These are phyloP conservation scores for Fragosphaeria purpurea DNA, from an alignment of 2,329 filamentous ascomycete genomes.

Conservation along the genomic window DNA sequence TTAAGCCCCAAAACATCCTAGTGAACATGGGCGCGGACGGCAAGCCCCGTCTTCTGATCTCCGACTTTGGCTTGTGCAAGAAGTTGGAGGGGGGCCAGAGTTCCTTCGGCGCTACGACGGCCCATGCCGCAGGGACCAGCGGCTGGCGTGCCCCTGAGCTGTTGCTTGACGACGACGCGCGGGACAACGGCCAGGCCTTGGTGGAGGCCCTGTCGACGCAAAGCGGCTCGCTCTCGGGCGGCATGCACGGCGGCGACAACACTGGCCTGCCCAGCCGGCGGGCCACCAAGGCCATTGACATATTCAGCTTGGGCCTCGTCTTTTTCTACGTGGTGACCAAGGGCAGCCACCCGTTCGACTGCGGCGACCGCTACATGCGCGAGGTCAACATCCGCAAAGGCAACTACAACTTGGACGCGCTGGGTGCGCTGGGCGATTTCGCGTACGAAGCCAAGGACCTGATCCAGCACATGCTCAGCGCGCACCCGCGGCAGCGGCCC, in stretches of 20 bases:
- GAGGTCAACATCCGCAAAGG: conserved; percentile 97
- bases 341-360: conserved; percentile 86
- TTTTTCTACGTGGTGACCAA: conserved; percentile 98
- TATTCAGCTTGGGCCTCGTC: conserved; percentile 94
- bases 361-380: conserved; percentile 86
- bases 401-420: conserved; percentile 58
- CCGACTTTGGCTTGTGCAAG: conserved; percentile 96
- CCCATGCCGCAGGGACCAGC: conserved; percentile 83
- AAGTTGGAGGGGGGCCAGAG: conserved; percentile 91
- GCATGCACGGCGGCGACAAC: conserved; percentile 20
- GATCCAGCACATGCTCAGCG: conserved; percentile 65
- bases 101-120: conserved; percentile 88
- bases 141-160: conserved; percentile 96
- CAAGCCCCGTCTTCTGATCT: conserved; percentile 79
- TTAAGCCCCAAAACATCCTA: conserved; percentile 96
- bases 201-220: conserved; percentile 41
- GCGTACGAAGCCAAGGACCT: conserved; percentile 81
- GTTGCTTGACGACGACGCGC: conserved; percentile 66
- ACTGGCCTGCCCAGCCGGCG: conserved; percentile 58
- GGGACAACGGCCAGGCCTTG: conserved; percentile 33
- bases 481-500: conserved; percentile 50
- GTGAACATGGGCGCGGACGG: conserved; percentile 64
- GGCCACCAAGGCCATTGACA: conserved; percentile 91
- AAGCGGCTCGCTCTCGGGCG: conserved; percentile 37
- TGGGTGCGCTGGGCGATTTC: conserved; percentile 72